These are phyloP conservation scores for Aspergillus sp. DNA, from an alignment of 2,329 filamentous ascomycete species.

Conservation along the genomic window DNA sequence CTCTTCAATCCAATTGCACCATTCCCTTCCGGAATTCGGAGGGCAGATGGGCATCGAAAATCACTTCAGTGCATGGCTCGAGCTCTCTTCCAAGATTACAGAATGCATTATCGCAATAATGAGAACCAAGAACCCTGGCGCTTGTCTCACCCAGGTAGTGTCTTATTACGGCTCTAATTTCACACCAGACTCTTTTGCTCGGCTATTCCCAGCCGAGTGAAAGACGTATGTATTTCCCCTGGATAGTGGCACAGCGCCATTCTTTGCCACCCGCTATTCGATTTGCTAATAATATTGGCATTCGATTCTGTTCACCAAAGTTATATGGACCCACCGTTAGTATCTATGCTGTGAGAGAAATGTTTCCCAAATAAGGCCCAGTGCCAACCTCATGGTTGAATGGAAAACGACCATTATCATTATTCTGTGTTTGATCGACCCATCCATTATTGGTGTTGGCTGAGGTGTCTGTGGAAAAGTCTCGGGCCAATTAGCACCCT, in stretches of 20 bases:
- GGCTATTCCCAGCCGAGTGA: neutral
- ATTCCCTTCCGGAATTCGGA: constrained; percentile 1
- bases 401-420: neutral
- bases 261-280: constrained; percentile 3
- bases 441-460: neutral
- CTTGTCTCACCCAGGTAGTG: constrained; percentile 5
- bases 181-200: neutral
- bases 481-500: neutral
- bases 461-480: neutral
- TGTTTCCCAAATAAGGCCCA: neutral
- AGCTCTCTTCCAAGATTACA: neutral
- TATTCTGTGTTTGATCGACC: neutral
- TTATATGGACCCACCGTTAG: neutral
- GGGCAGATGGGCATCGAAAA: neutral
- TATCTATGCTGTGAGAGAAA: neutral
- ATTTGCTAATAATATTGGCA: constrained; percentile 4
- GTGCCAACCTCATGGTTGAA: neutral
- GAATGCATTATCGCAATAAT: neutral
- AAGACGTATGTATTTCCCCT: neutral
- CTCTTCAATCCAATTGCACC: neutral
- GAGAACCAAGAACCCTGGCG: neutral
- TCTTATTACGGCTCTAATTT: constrained; percentile 2
- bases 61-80: neutral
- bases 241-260: constrained; percentile 4
- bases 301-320: neutral